A percentile compares a stretch with the other conserved stretches of the same genome.
phyloP scores from a whole-genome alignment of 2,329 filamentous ascomycete species.

The Cladosporium sp. region DNA sequence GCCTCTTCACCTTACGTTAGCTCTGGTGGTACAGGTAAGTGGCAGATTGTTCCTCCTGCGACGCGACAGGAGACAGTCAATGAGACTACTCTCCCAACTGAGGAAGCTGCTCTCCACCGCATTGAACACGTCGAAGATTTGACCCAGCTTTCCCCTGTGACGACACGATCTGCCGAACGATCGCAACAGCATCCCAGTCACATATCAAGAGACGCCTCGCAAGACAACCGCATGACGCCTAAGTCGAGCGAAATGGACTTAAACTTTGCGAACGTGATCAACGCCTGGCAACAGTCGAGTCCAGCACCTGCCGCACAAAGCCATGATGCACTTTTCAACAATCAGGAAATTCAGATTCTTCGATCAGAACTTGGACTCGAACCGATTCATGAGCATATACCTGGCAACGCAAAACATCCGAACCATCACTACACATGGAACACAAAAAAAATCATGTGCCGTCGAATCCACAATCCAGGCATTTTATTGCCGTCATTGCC shows the following conservation, averaged over 20 bases:
- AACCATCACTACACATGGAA: constrained; percentile 23
- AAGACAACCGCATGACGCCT: neutral
- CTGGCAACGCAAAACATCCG: constrained; percentile 21
- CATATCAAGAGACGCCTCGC: neutral
- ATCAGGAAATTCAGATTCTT: constrained; percentile 13
- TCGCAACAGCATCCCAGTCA: neutral
- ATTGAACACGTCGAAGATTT: neutral
- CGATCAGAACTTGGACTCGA: constrained; percentile 19
- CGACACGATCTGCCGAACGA: neutral
- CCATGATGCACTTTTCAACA: neutral
- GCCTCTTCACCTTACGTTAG: neutral
- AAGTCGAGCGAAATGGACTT: neutral
- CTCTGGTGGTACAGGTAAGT: neutral
- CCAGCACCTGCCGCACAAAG: constrained; percentile 5
- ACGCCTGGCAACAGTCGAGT: constrained; percentile 7
- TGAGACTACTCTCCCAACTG: neutral
- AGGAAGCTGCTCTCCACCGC: neutral
- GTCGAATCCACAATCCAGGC: constrained; percentile 17
- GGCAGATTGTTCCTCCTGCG: neutral
- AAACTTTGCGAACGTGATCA: constrained; percentile 7
- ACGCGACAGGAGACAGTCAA: neutral
- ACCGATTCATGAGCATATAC: constrained; percentile 14
- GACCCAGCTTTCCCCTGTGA: neutral
- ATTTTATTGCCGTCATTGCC: constrained; percentile 3
- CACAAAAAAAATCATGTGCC: constrained; percentile 25